Percentiles rank a stretch among this genome's conserved stretches.
phyloP scores from a whole-genome alignment of 2,329 filamentous ascomycete species.

The Ambrosiella xylebori region DNA sequence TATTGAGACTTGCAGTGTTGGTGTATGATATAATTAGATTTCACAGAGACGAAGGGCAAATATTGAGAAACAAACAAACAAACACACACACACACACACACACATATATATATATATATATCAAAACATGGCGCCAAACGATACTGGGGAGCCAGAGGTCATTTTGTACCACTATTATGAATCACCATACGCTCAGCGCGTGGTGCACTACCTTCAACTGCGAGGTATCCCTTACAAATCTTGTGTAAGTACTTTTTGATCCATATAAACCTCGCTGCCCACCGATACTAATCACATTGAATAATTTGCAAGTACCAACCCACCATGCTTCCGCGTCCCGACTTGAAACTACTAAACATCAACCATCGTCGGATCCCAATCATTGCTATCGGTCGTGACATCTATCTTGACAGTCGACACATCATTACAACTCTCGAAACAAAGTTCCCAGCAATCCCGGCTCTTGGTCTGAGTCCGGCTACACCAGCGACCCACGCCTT shows the following conservation, averaged over 20 bases:
- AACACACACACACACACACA: not conserved
- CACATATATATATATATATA: not conserved
- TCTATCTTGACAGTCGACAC: conserved; percentile 54
- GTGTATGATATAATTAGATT: not conserved
- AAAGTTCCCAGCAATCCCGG: conserved; percentile 29
- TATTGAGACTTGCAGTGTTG: not conserved
- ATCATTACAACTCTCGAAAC: conserved; percentile 48
- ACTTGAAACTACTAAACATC: conserved; percentile 42
- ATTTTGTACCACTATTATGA: conserved; percentile 49
- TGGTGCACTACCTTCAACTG: conserved; percentile 51
- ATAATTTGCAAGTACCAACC: conserved; percentile 41
- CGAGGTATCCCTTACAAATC: conserved; percentile 47
- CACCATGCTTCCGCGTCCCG: conserved; percentile 45
- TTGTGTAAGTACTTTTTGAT: conserved; percentile 36
- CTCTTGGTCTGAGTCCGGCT: conserved; percentile 22
- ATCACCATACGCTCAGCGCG: conserved; percentile 46
- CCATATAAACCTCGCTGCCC: not conserved
- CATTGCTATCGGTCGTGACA: conserved; percentile 45
- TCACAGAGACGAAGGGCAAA: not conserved
- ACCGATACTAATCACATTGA: not conserved
- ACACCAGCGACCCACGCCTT: conserved; percentile 17
- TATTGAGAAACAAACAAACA: not conserved
- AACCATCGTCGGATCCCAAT: conserved; percentile 54
- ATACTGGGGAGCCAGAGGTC: conserved; percentile 19
- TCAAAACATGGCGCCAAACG: not conserved